Evolutionary conservation across 768 basidiomycete genomes (phyloP).

Genomic region (Psilocybe subaeruginosa): DNA sequence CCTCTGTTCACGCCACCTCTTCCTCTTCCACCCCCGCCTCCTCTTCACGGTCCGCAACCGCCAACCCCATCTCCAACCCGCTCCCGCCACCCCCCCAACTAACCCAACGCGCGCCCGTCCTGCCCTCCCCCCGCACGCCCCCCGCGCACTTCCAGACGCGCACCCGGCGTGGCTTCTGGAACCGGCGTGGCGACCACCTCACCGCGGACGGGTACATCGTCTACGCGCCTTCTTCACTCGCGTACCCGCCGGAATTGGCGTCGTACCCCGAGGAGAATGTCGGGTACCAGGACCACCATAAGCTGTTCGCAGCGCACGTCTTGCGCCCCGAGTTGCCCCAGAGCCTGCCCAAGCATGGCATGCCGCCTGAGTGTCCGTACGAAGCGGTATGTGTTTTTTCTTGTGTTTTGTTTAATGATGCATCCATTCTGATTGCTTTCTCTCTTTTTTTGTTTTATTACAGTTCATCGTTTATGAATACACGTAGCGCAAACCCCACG

Average conservation of each 20-base stretch:
- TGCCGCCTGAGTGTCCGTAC: constrained; percentile 59
- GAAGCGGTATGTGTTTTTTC: constrained; percentile 26
- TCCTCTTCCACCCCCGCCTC: constrained; percentile 10
- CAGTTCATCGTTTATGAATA: constrained; percentile 12
- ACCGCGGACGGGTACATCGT: constrained; percentile 60
- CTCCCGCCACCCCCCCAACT: constrained; percentile 21
- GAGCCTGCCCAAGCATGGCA: constrained; percentile 61
- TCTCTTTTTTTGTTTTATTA: neutral
- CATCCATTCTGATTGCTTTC: neutral
- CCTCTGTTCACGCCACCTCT: constrained; percentile 8
- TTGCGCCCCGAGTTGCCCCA: constrained; percentile 59
- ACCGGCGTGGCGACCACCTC: constrained; percentile 74
- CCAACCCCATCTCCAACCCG: constrained; percentile 7
- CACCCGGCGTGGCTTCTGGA: constrained; percentile 67
- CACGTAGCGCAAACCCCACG: neutral
- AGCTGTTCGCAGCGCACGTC: constrained; percentile 41
- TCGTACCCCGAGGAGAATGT: constrained; percentile 58
- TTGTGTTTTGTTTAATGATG: neutral
- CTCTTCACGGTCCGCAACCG: neutral
- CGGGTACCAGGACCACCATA: constrained; percentile 60
- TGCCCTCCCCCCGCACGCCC: constrained; percentile 4
- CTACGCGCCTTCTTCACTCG: constrained; percentile 58
- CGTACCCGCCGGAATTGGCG: constrained; percentile 64
- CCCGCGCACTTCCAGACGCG: constrained; percentile 10
- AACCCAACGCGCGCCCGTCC: constrained; percentile 20